These are phyloP conservation scores for Thamnidium elegans DNA, from an alignment of 192 early-diverging fungal species.

Conservation along the genomic window DNA sequence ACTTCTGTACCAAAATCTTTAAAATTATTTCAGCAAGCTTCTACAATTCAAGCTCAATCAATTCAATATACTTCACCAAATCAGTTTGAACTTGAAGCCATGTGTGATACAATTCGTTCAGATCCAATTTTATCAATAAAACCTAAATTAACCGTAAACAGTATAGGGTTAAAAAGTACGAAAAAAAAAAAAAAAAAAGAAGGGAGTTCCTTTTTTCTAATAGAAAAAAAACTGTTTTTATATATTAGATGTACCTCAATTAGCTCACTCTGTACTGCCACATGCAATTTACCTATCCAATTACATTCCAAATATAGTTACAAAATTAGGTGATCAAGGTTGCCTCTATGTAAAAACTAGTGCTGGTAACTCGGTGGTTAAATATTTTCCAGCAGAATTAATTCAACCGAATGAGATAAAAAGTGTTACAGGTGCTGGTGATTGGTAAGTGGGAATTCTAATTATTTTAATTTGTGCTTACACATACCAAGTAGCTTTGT, in stretches of 20 bases:
- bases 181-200: too few species aligned
- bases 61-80: slow-evolving; percentile 70
- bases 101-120: slow-evolving; percentile 44
- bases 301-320: slow-evolving; percentile 54
- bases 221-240: background rate
- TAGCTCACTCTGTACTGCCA: slow-evolving; percentile 13
- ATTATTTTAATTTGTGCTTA: too few species aligned
- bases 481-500: slow-evolving; percentile 65
- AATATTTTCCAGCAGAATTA: slow-evolving; percentile 35
- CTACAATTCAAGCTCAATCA: slow-evolving; percentile 36
- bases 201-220: too few species aligned
- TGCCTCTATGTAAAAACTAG: slow-evolving; percentile 33
- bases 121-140: background rate
- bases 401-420: slow-evolving; percentile 35
- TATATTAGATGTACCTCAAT: slow-evolving; percentile 16
- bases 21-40: slow-evolving; percentile 43
- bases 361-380: slow-evolving; percentile 11
- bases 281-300: slow-evolving; percentile 41
- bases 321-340: slow-evolving; percentile 73
- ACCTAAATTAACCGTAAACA: slow-evolving; percentile 16
- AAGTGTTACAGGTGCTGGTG: slow-evolving; percentile 79
- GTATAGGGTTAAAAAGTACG: background rate
- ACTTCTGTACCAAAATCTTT: slow-evolving; percentile 84
- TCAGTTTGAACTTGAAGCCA: slow-evolving; percentile 60
- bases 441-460: slow-evolving; percentile 47